Evolutionary conservation across 345 rosid species (phyloP).

Genomic region (Citrus inodora): DNA sequence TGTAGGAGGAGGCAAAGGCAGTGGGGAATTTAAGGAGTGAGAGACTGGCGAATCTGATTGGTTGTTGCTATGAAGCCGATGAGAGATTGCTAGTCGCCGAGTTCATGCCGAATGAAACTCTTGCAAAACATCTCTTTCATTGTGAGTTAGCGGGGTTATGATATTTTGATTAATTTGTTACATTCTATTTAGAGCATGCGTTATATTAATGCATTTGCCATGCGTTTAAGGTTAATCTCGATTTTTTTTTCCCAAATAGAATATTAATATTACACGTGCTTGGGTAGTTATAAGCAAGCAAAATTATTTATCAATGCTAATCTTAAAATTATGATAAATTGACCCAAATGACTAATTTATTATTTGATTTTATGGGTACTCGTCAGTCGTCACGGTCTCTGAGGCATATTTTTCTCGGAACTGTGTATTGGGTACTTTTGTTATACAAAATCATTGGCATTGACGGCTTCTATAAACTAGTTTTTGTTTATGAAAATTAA

Average conservation of each 20-base stretch:
- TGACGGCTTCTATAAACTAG: too few relatives aligned
- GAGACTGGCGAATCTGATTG: conserved; percentile 77
- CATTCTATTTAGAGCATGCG: neutral
- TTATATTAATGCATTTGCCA: neutral
- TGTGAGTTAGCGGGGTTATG: conserved; percentile 37
- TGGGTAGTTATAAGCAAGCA: neutral
- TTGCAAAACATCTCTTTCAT: conserved; percentile 94
- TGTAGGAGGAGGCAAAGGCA: conserved; percentile 85
- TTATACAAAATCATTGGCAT: neutral
- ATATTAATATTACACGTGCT: too few relatives aligned
- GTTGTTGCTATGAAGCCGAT: conserved; percentile 85
- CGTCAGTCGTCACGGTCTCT: neutral
- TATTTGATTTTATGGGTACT: neutral
- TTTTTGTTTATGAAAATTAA: too few relatives aligned
- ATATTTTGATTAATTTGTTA: neutral
- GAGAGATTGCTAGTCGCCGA: conserved; percentile 90
- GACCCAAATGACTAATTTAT: neutral
- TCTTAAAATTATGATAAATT: neutral
- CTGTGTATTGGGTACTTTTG: neutral
- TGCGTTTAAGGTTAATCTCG: too few relatives aligned
- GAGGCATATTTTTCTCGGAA: neutral
- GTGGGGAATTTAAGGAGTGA: conserved; percentile 91
- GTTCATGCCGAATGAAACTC: conserved; percentile 93
- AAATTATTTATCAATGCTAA: neutral
- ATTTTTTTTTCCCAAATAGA: neutral